Base-by-base conservation (phyloP, 768 basidiomycete genomes). In the Kwoniella newhampshirensis region DNA sequence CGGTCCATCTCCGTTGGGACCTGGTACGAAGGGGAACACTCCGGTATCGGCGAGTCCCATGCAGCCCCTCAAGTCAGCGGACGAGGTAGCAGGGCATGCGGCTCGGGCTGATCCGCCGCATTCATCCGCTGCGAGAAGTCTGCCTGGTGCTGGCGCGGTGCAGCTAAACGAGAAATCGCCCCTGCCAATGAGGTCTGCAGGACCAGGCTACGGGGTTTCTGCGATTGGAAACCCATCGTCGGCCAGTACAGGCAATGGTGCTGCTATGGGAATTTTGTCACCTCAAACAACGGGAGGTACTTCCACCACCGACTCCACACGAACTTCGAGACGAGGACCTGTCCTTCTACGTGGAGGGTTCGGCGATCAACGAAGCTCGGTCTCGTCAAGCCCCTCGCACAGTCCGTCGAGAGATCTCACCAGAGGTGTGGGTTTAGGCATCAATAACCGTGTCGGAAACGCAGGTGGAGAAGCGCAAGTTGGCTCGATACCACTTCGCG, bases 321-420 rank as follows among this genome's bases (percentile, higher is more conserved):
- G 56, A 45, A 28, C 57, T 35, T 56, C 62, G 11, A 51, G 63
- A 15, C 59, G 70, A 25, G 68, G 70, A n/a, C 70, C 70, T 1
- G 70, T 72, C 1, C 55, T 72, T 12, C 60, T 72, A 3, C 59
- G 70, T 15, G 70, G 70, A n/a, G 70, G 70, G 3, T 72, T 72
- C 35, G 67, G 63, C 3, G 62, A 66, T 23, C 50, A 39, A 17
- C 21, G 47, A 35, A 21, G 35, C 3, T 56, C 54, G 17, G n/a
- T 41, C 3, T 11, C 42, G 42, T 58, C 56, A 2, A 57, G 47
- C 25, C 56, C 56, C 13, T 58, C 56, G n/a, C 56, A 58, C 25
- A 51, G 49, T 44, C 56, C 56, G 5, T 42, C 43, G 5, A 21
- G 56, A 20, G 56, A 58, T 20, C 11, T 58, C 20, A 17, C 23